phyloP scores from a whole-genome alignment of 2,329 filamentous ascomycete genomes.

The Clarireedia homoeocarpa region DNA sequence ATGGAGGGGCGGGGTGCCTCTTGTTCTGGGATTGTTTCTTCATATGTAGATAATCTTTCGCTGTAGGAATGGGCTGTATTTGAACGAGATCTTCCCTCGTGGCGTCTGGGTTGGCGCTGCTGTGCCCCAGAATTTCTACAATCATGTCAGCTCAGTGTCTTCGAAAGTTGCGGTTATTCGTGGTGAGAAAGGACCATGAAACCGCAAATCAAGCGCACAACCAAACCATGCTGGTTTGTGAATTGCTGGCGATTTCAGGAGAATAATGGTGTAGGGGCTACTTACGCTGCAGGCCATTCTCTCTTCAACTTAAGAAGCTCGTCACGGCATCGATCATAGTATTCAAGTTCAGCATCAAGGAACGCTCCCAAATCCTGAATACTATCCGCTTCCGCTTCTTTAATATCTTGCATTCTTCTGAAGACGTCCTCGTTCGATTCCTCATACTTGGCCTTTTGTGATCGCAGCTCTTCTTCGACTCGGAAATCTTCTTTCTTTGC shows the following conservation, averaged over 20 bases:
- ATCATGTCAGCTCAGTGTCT: background rate
- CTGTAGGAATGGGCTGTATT: constrained; percentile 57
- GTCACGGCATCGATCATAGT: constrained; percentile 84
- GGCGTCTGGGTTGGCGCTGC: constrained; percentile 18
- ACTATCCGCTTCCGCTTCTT: constrained; percentile 80
- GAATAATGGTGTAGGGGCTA: background rate
- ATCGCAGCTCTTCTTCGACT: constrained; percentile 83
- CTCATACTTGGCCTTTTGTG: constrained; percentile 92
- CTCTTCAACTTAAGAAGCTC: constrained; percentile 64
- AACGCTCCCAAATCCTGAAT: constrained; percentile 73
- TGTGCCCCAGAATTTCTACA: constrained; percentile 5
- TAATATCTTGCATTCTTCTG: constrained; percentile 92
- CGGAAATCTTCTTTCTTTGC: constrained; percentile 90
- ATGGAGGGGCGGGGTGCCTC: constrained; percentile 41
- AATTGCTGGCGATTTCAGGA: background rate
- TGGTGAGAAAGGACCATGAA: no score
- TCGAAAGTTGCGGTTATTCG: no score
- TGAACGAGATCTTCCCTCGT: constrained; percentile 42
- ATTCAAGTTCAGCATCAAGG: constrained; percentile 81
- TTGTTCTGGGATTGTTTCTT: constrained; percentile 38
- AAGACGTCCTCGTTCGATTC: constrained; percentile 89
- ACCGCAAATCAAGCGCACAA: background rate
- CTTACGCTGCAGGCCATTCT: constrained; percentile 59
- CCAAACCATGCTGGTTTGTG: background rate
- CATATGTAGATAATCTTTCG: constrained; percentile 49